A percentile compares a stretch with the other conserved stretches of the same genome.
These are phyloP conservation scores for Gossypium mustelinum DNA, from an alignment of 345 rosid species.

Conservation along the genomic window DNA sequence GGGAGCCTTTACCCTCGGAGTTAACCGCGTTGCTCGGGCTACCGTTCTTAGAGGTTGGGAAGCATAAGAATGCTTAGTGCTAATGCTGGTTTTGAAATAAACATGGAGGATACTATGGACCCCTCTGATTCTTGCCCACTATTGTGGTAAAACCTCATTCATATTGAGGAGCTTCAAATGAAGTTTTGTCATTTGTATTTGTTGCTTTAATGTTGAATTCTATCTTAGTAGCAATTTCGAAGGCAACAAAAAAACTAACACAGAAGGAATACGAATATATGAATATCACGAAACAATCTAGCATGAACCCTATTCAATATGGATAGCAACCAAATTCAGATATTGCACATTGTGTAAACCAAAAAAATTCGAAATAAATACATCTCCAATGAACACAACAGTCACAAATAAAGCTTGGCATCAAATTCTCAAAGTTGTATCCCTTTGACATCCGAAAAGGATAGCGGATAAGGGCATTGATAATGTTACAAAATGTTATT, in stretches of 20 bases:
- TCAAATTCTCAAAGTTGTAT: not conserved
- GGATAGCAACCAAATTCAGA: not conserved
- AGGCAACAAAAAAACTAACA: not conserved
- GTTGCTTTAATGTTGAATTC: slow-evolving; percentile 6
- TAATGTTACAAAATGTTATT: slow-evolving; percentile 21
- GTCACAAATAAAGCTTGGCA: not conserved
- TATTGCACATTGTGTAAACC: not conserved
- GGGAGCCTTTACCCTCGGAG: slow-evolving; percentile 99
- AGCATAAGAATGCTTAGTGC: slow-evolving; percentile 31
- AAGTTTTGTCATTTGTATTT: slow-evolving; percentile 18
- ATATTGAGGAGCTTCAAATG: slow-evolving; percentile 12
- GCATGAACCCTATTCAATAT: not conserved
- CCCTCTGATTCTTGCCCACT: slow-evolving; percentile 17
- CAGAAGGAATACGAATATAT: not conserved
- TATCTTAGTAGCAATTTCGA: not conserved
- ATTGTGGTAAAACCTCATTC: not conserved
- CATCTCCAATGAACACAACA: not conserved
- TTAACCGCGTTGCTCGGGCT: slow-evolving; percentile 88
- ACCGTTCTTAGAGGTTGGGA: slow-evolving; percentile 92
- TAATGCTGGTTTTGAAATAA: slow-evolving; percentile 22
- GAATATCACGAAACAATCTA: too few relatives aligned
- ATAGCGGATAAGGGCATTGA: slow-evolving; percentile 14
- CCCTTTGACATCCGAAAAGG: not conserved
- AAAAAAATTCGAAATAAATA: not conserved
- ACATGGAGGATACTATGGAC: slow-evolving; percentile 6